These are phyloP conservation scores for Teunomyces barrocoloradensis DNA, from an alignment of 805 yeast genomes.

Conservation along the genomic window DNA sequence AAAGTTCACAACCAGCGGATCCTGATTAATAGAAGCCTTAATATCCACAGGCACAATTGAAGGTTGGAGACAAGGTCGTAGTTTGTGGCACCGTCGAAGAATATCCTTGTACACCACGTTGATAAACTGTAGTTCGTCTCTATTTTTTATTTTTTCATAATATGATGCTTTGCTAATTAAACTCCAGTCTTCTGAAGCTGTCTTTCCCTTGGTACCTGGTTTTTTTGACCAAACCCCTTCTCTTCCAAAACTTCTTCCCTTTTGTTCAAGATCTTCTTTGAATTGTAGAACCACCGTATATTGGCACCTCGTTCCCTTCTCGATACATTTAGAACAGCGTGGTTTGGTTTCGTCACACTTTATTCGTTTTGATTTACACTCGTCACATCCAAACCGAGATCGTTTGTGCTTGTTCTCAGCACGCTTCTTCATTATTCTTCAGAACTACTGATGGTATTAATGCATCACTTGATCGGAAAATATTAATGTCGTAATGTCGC, in stretches of 20 bases:
- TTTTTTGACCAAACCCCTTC: conserved; percentile 27
- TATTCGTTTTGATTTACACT: conserved; percentile 17
- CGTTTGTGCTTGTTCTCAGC: conserved; percentile 6
- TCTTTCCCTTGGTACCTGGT: neutral
- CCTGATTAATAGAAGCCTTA: conserved; percentile 6
- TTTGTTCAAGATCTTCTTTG: conserved; percentile 23
- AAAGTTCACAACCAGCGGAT: conserved; percentile 14
- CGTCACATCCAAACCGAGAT: conserved; percentile 24
- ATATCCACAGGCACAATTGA: conserved; percentile 25
- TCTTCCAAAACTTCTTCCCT: conserved; percentile 25
- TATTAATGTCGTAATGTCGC: neutral
- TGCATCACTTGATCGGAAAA: neutral
- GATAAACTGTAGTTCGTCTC: conserved; percentile 12
- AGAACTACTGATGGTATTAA: neutral
- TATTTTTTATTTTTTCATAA: conserved; percentile 14
- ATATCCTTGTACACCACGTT: conserved; percentile 17
- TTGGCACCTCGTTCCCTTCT: conserved; percentile 15
- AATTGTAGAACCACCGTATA: conserved; percentile 22
- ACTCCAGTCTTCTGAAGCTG: conserved; percentile 9
- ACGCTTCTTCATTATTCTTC: neutral
- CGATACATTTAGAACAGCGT: conserved; percentile 16
- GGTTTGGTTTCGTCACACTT: conserved; percentile 31
- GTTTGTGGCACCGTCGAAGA: conserved; percentile 1
- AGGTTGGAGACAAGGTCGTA: conserved; percentile 14
- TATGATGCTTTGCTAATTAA: conserved; percentile 11